Conservation (phyloP, 1,284 basidiomycete genomes). For the Cryptococcus sp. region DNA sequence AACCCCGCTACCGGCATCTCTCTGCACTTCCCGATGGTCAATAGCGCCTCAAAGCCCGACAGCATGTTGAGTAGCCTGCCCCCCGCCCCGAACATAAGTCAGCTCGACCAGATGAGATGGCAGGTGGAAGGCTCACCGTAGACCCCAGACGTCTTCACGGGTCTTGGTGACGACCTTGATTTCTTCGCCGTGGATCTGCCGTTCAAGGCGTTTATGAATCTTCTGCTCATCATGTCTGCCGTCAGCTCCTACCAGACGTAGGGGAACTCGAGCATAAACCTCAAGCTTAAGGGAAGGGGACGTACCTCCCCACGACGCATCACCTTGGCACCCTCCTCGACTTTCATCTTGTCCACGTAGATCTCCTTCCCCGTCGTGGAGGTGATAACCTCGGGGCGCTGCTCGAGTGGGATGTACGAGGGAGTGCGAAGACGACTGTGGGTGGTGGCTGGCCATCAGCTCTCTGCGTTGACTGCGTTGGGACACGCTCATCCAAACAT, state of each 20-base stretch:
- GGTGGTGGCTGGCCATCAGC: background rate
- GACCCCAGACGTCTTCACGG: conserved; percentile 67
- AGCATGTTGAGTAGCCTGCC: conserved; percentile 64
- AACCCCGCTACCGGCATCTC: conserved; percentile 72
- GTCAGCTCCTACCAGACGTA: no score
- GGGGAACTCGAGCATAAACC: no score
- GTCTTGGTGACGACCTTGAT: conserved; percentile 56
- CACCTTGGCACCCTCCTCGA: conserved; percentile 59
- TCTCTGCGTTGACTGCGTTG: background rate
- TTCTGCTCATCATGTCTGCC: conserved; percentile 9
- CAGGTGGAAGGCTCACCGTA: conserved; percentile 54
- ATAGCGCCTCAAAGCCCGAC: conserved; percentile 56
- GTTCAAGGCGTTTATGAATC: conserved; percentile 79
- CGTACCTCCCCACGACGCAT: conserved; percentile 62
- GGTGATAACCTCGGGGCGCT: conserved; percentile 61
- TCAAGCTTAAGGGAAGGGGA: conserved; percentile 9
- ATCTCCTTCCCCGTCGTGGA: conserved; percentile 67
- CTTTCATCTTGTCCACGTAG: conserved; percentile 58
- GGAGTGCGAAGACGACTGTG: conserved; percentile 46
- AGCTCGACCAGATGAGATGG: conserved; percentile 1
- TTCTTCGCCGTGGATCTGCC: conserved; percentile 64
- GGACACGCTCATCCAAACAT: no score
- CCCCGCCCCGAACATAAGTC: conserved; percentile 1
- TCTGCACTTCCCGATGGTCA: conserved; percentile 56
- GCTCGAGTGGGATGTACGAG: conserved; percentile 56